phyloP scores from a whole-genome alignment of 2,329 filamentous ascomycete species.

The Oidium heveae region DNA sequence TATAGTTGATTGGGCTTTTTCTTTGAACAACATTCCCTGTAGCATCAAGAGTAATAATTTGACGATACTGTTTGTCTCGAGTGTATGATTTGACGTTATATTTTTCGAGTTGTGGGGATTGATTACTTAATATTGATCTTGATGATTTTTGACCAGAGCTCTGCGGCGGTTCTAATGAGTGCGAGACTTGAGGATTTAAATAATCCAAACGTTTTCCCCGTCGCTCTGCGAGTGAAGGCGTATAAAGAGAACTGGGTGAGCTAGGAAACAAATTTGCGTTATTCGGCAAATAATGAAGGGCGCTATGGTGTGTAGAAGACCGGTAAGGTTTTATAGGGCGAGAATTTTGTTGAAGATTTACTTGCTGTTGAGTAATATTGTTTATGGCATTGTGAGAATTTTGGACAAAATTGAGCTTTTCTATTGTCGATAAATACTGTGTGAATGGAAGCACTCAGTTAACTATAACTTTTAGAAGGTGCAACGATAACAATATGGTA shows the following conservation, averaged over 20 bases:
- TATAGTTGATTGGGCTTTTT: no score
- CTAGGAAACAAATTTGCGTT: background rate
- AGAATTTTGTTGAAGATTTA: conserved; percentile 6
- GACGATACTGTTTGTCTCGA: background rate
- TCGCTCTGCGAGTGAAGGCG: background rate
- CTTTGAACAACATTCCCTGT: background rate
- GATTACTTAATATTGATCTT: background rate
- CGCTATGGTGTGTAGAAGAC: conserved; percentile 3
- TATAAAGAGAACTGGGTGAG: background rate
- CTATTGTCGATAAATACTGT: conserved; percentile 49
- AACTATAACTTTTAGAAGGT: background rate
- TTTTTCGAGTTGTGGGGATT: background rate
- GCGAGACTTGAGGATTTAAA: background rate
- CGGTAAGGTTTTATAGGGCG: conserved; percentile 8
- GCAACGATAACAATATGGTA: background rate
- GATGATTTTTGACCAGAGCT: background rate
- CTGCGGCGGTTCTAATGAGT: no score
- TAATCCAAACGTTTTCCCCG: background rate
- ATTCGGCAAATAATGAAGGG: background rate
- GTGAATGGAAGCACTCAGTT: conserved; percentile 1
- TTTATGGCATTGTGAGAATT: conserved; percentile 15
- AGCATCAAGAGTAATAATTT: background rate
- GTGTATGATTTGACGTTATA: background rate
- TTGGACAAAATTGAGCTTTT: conserved; percentile 41
- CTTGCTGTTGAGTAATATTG: background rate